Evolutionary conservation across 208 protist species (phyloP).

Genomic region (Porcisia hertigi): DNA sequence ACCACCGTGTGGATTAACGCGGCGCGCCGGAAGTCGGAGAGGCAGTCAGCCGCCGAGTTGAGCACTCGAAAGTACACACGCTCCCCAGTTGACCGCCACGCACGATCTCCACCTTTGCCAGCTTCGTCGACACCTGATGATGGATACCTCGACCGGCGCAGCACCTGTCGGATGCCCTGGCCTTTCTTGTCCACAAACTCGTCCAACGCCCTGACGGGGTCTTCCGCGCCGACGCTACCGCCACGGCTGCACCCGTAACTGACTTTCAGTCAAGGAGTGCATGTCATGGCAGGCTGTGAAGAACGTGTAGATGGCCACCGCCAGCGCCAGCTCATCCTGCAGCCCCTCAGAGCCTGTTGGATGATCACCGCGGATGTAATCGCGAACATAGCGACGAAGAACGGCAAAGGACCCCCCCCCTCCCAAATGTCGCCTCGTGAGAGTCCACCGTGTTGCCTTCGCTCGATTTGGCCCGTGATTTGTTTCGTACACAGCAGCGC

Average conservation of each 20-base stretch:
- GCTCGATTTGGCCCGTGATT: constrained; percentile 35
- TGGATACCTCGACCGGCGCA: constrained; percentile 46
- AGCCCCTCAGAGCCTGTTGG: constrained; percentile 45
- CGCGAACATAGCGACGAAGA: constrained; percentile 39
- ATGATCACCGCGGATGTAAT: constrained; percentile 41
- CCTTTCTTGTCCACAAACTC: constrained; percentile 60
- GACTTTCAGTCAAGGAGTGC: constrained; percentile 34
- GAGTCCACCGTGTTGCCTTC: constrained; percentile 28
- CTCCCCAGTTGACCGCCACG: constrained; percentile 54
- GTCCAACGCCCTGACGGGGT: constrained; percentile 11
- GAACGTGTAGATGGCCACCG: constrained; percentile 64
- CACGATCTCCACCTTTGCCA: constrained; percentile 67
- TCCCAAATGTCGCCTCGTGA: constrained; percentile 35
- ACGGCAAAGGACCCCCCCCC: constrained; percentile 15
- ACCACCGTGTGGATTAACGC: constrained; percentile 41
- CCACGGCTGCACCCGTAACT: constrained; percentile 3
- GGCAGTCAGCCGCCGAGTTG: constrained; percentile 40
- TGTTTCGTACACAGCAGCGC: constrained; percentile 38
- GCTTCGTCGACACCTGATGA: constrained; percentile 37
- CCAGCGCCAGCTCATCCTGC: constrained; percentile 52
- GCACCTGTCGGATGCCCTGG: constrained; percentile 45
- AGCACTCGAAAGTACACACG: constrained; percentile 74
- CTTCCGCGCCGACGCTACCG: background rate
- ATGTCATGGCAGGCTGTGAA: constrained; percentile 63
- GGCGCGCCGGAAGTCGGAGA: constrained; percentile 31